Percentiles rank a stretch among this genome's conserved stretches.
Conservation (phyloP, 768 basidiomycete species). For the Hygrocybe coccinea region DNA sequence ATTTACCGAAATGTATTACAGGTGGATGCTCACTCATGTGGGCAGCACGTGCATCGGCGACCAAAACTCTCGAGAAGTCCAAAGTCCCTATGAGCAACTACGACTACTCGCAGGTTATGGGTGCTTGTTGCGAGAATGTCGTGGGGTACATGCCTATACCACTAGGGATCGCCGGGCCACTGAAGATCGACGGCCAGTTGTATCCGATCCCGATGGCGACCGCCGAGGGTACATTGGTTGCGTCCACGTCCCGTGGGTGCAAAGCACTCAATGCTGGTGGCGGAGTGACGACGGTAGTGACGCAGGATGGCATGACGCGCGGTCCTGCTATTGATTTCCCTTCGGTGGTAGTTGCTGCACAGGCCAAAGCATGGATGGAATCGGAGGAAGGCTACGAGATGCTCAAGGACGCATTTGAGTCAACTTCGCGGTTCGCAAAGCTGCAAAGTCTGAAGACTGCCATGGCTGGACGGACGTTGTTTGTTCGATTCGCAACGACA, state of each 20-base stretch:
- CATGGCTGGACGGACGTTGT: constrained; percentile 89
- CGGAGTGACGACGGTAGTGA: constrained; percentile 90
- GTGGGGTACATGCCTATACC: constrained; percentile 96
- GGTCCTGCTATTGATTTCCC: constrained; percentile 99
- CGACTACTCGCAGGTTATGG: constrained; percentile 90
- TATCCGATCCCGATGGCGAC: constrained; percentile 98
- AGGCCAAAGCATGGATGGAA: constrained; percentile 85
- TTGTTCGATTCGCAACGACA: constrained; percentile 86
- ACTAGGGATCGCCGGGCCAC: constrained; percentile 92
- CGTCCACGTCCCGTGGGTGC: constrained; percentile 94
- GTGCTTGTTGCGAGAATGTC: constrained; percentile 98
- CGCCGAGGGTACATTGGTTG: constrained; percentile 97
- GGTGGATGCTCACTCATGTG: constrained; percentile 4
- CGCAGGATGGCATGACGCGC: constrained; percentile 93
- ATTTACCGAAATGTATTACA: not conserved
- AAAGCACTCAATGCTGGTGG: constrained; percentile 96
- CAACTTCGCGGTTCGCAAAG: constrained; percentile 88
- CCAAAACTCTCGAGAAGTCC: constrained; percentile 78
- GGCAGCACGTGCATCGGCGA: constrained; percentile 76
- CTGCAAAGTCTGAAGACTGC: constrained; percentile 82
- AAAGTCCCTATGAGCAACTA: constrained; percentile 80
- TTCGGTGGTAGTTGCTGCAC: constrained; percentile 67
- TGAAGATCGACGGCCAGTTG: constrained; percentile 79
- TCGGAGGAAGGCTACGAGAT: constrained; percentile 69
- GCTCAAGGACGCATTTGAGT: constrained; percentile 85